phyloP scores from a whole-genome alignment of 169 alveolate species.

The Plasmodium reichenowi region DNA sequence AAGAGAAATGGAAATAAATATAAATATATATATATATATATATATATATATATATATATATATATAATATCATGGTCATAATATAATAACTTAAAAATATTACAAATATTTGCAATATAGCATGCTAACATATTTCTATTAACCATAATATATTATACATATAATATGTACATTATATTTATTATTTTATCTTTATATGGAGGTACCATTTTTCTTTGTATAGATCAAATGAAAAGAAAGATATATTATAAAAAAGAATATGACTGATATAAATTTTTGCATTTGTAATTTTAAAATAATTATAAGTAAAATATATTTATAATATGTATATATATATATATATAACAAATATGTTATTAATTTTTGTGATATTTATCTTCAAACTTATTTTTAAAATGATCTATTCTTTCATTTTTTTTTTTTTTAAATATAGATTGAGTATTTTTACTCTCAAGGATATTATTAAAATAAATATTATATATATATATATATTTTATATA shows the following conservation, averaged over 20 bases:
- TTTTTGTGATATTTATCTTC: slow-evolving; percentile 6
- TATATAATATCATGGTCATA: neutral
- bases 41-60: neutral
- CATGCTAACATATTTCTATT: no score
- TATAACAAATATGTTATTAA: neutral
- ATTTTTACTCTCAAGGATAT: neutral
- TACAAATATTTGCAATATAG: neutral
- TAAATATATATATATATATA: neutral
- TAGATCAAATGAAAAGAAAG: slow-evolving; percentile 32
- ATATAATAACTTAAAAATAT: slow-evolving; percentile 1
- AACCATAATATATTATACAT: neutral
- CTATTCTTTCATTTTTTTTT: slow-evolving; percentile 8
- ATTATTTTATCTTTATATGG: neutral
- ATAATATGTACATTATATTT: neutral
- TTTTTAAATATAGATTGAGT: neutral
- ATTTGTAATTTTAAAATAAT: slow-evolving; percentile 12
- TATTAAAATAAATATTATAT: neutral
- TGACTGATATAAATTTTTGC: slow-evolving; percentile 25
- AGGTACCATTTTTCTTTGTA: slow-evolving; percentile 47
- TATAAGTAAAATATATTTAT: no score
- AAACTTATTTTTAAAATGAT: neutral
- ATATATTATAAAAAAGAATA: slow-evolving; percentile 44
- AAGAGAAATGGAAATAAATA: slow-evolving; percentile 8
- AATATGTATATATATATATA: neutral
- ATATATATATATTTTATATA: neutral